phyloP scores from a whole-genome alignment of 1,139 yeast genomes.

The Geotrichum aggregatum region DNA sequence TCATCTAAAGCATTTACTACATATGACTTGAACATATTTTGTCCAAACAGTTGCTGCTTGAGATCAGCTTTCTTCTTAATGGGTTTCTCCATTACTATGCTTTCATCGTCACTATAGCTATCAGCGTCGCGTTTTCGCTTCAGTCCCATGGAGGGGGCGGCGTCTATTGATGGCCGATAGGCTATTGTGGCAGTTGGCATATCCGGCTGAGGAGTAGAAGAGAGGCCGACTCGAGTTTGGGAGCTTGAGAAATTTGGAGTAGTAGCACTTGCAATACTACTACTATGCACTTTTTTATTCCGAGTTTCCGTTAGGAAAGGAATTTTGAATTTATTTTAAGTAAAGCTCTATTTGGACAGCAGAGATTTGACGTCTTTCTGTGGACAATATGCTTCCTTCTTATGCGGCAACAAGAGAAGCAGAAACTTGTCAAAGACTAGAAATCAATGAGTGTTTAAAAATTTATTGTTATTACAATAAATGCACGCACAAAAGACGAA shows the following conservation, averaged over 20 bases:
- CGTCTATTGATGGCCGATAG: slow-evolving; percentile 7
- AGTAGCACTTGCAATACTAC: slow-evolving; percentile 21
- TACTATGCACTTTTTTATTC: slow-evolving; percentile 15
- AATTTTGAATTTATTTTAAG: slow-evolving; percentile 12
- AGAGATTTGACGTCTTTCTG: slow-evolving; percentile 4
- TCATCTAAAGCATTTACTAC: slow-evolving; percentile 68
- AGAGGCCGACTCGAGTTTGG: slow-evolving; percentile 3
- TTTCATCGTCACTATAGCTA: slow-evolving; percentile 10
- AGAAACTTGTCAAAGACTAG: slow-evolving; percentile 13
- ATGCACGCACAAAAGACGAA: slow-evolving; percentile 10
- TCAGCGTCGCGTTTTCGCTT: slow-evolving; percentile 15
- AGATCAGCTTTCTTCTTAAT: slow-evolving; percentile 6
- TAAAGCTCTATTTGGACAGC: slow-evolving; percentile 13
- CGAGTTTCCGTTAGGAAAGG: slow-evolving; percentile 15
- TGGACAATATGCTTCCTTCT: slow-evolving; percentile 6
- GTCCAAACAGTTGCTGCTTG: slow-evolving; percentile 13
- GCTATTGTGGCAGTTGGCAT: slow-evolving; percentile 13
- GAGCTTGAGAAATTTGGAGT: neutral
- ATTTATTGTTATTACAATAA: slow-evolving; percentile 7
- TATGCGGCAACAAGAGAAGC: slow-evolving; percentile 9
- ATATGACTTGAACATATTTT: slow-evolving; percentile 58
- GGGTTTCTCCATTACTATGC: slow-evolving; percentile 2
- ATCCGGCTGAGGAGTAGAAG: neutral
- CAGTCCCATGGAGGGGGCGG: slow-evolving; percentile 5
- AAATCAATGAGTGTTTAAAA: neutral